Base-by-base conservation (phyloP, 768 basidiomycete species). In the Boletus pseudo-olivaceus region DNA sequence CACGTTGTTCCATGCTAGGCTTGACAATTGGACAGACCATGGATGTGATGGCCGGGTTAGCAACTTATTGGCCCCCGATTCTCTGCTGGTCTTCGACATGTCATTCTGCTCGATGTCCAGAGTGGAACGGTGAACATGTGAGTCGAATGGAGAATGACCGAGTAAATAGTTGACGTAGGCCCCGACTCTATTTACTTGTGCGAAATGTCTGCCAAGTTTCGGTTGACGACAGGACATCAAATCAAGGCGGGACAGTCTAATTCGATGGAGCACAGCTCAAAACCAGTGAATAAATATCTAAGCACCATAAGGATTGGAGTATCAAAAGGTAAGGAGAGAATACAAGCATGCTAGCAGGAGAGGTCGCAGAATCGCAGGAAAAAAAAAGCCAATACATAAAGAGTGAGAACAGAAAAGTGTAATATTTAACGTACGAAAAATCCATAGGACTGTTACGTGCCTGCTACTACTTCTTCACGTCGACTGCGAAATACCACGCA, bases 401-500 rank as follows among this genome's bases (percentile, higher is more conserved):
- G 23, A 2, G 23, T 4, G 23, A 23, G 23, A 23, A n/a, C n/a
- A n/a, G 23, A n/a, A 27, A 19, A 5, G 10, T 20, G 7, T 4
- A 11, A 53, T 26, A 26, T 27, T 5, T 33, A 48, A 52, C 23
- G 19, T 26, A 39, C 6, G 29, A 17, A 38, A 38, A 20, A n/a
- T 48, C 14, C 26, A 49, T 12, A 6, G 7, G 29, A 30, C 19
- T n/a, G n/a, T 38, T 11, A 51, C 7, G 26, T 3, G 19, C n/a
- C 11, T 26, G 10, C 26, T 37, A 19, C 17, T 39, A 9, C 30
- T 34, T 23, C 23, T 23, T 23, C 23, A 23, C 2, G 23, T 35
- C 40, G n/a, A 15, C 27, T 12, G 17, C 17, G n/a, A 57, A 30
- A 47, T 59, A 61, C 46, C 23, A 51, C 2, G 32, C 17, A 29